Base-by-base conservation (phyloP, 2,329 filamentous ascomycete genomes). In the Cadophora sp. region DNA sequence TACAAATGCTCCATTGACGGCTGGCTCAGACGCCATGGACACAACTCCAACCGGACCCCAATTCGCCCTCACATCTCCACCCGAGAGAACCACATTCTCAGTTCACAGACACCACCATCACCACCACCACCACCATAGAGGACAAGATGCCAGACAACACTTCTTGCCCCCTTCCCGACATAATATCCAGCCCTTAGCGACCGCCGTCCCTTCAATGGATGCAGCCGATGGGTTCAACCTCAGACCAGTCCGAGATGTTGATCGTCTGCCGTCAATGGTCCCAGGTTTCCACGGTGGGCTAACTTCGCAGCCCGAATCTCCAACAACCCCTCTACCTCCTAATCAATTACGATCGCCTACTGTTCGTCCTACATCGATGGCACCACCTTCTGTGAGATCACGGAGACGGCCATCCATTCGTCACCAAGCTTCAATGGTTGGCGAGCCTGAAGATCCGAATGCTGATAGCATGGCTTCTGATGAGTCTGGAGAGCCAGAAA, bases 251-350 rank as follows among this genome's bases (percentile, higher is more conserved):
- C 90, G 93, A 73, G 92, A 97, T 77, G 85, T 88, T 55, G 93
- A 98, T 78, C 89, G 94, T 68, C 86, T 96, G 68, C 92, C 91
- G 58, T 96, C 92, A 63, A 97, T 96, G 90, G 84, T 91, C 55
- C 87, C 91, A 7, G 86, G 90, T 50, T 83, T 90, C 64, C 87
- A 91, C 71, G 84, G 86, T 12, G 90, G 91, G 64, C 81, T 94
- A 64, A 86, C 87, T 51, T 97, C 95, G n/a, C 94, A 97, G 78
- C 96, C 96, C 9, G 92, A 94, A 67, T 97, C 94, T 14, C 94
- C 94, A 0, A 96, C 93, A 7, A 97, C 94, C 0, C 94, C 94
- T 16, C 85, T 92, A 55, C 91, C 91, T 58, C 89, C 91, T 1
- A 83, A 89, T 29, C 89, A 91, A 80, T 77, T 86, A 69, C 79